Base-by-base conservation (phyloP, 2,329 filamentous ascomycete species). In the Fusarium keratoplasticum region DNA sequence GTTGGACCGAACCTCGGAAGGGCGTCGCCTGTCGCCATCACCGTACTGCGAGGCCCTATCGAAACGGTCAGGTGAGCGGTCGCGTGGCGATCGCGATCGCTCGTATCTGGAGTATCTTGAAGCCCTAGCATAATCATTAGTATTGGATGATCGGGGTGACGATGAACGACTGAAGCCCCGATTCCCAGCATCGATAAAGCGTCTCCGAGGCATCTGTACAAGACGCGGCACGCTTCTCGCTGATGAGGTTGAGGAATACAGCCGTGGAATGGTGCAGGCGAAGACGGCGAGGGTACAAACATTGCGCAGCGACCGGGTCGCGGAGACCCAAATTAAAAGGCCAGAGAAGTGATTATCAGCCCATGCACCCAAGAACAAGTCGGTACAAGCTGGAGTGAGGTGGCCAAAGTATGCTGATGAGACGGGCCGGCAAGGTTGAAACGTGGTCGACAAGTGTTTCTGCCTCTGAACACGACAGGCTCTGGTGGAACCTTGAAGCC, bases 11-110 rank as follows among this genome's bases (percentile, higher is more conserved):
- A 84, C 85, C 77, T 92, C 90, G 62, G 87, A 89, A n/a, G 91
- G 91, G 60, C 92, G 90, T 65, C 94, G 90, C 70, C 93, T 89
- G 80, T 95, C 93, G 73, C 87, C 87, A 77, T 94, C 89, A 76
- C 85, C 84, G 73, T 89, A 90, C 72, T 88, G 86, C 10, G 87
- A 85, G 25, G 81, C 83, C 66, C 89, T 85, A 70, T 90, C 87
- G 70, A 88, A 94, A 69, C 91, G 89, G 75, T 91, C 90, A 59
- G 92, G 91, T 29, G 92, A 94, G 75, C 93, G 88, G 78, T 94
- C 92, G 79, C 92, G 87, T 71, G 89, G 87, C 77, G 88, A 93
- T 80, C 90, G 88, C 73, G 90, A 92, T 83, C 87, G 89, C 80
- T 87, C 89, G 80, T 90, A 79, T 61, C 77, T 88, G 80, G 87